Evolutionary conservation across 169 alveolate species (phyloP), one percentile per base, ranked within the genome.

Genomic region (Eimeria praecox): DNA sequence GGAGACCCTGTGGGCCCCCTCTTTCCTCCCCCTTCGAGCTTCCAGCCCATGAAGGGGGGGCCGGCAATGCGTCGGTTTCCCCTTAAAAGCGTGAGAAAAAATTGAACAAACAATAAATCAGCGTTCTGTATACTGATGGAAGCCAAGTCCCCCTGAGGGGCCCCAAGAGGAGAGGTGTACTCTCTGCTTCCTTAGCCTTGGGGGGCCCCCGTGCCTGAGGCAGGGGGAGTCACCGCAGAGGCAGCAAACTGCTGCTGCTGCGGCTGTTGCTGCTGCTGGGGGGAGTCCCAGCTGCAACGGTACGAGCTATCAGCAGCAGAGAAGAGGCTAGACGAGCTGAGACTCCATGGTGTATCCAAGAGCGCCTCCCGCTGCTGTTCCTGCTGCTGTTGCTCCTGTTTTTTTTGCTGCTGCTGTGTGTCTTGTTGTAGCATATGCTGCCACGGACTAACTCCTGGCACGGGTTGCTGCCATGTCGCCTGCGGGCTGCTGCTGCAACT

Each of bases 381-480:
- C 89, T 44, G 89, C 64, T 16, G 42, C 38, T 80, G 89, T 30
- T 30, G 89, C 30, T 80, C 42, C 89, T 80, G 89, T 30, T 30
- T 62, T 27, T 80, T 35, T 66, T 80, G 89, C 69, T 80, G 89
- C 64, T 80, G 89, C 64, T 22, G 66, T 27, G 38, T 3, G 40
- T 80, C 56, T 40, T 18, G 66, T 40, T 18, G 66, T 20, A 22
- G 89, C 66, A 22, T 38, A 42, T 80, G 89, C 89, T 80, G 89
- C 89, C 89, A 80, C 8, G 89, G 89, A 44, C 66, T 80, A 22
- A 4, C 42, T 33, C 27, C 46, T 10, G 69, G 59, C 33, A 22
- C 64, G 56, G 86, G 54, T 80, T 80, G 89, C 89, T 80, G 89
- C 89, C 89, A 80, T 30, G 35, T 44, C 40, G 66, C 89, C 64